These are phyloP conservation scores for Austroboletus niveus DNA, from an alignment of 1,284 basidiomycete genomes.

Conservation along the genomic window DNA sequence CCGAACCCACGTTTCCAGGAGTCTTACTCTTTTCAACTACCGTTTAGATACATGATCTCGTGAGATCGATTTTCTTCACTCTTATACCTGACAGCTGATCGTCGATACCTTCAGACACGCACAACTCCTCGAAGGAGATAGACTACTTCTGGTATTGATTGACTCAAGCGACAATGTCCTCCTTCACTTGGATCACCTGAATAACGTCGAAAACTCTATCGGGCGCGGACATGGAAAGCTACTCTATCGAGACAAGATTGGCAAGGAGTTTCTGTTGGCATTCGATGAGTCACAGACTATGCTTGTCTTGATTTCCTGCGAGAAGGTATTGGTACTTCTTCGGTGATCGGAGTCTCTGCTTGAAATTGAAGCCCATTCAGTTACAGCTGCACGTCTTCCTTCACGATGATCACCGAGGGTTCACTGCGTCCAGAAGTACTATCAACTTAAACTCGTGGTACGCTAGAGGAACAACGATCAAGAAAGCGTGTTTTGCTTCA, in stretches of 20 bases:
- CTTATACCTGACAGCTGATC: constrained; percentile 1
- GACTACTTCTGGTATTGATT: constrained; percentile 41
- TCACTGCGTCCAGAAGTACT: constrained; percentile 35
- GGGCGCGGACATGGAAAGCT: constrained; percentile 26
- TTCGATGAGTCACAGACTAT: constrained; percentile 50
- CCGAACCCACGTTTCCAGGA: constrained; percentile 36
- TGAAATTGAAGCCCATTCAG: constrained; percentile 13
- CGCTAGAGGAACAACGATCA: constrained; percentile 26
- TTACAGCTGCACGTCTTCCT: constrained; percentile 43
- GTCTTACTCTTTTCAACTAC: constrained; percentile 35
- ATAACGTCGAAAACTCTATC: constrained; percentile 34
- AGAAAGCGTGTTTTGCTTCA: constrained; percentile 34
- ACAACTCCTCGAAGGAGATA: constrained; percentile 36
- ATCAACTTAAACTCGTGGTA: constrained; percentile 49
- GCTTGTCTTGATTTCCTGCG: constrained; percentile 42
- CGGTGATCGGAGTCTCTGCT: neutral
- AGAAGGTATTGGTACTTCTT: constrained; percentile 22
- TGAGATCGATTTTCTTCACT: constrained; percentile 36
- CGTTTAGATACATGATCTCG: constrained; percentile 29
- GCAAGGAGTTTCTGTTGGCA: constrained; percentile 40
- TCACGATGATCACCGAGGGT: constrained; percentile 41
- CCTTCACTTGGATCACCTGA: constrained; percentile 41
- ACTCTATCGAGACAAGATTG: constrained; percentile 45
- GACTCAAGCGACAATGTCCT: constrained; percentile 32
- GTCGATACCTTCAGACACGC: constrained; percentile 34